A percentile compares a stretch with the other conserved stretches of the same genome.
These are phyloP conservation scores for Candida pseudoviswanathii DNA, from an alignment of 1,139 yeast species.

Conservation along the genomic window DNA sequence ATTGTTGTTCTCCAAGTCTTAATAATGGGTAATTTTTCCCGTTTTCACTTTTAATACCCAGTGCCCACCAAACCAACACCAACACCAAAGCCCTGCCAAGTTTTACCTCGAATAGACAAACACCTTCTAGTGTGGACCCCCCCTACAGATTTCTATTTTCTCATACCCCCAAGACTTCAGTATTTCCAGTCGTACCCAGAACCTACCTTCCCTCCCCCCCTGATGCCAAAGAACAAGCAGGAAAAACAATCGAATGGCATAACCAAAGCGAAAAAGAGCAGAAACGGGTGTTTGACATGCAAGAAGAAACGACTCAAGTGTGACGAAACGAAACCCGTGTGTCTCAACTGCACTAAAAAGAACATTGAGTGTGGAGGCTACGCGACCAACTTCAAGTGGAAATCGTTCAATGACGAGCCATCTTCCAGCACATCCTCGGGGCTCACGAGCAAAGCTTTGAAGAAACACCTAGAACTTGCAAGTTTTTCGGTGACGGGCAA, in stretches of 20 bases:
- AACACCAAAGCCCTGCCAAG: background rate
- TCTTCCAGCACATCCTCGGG: background rate
- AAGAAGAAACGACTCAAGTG: conserved; percentile 88
- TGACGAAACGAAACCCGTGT: conserved; percentile 81
- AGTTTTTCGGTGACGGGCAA: conserved; percentile 56
- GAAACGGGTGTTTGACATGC: conserved; percentile 88
- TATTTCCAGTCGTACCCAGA: background rate
- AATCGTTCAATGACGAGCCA: conserved; percentile 41
- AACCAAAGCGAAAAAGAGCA: conserved; percentile 43
- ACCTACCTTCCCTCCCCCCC: background rate
- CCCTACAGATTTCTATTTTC: background rate
- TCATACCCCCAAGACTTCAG: background rate
- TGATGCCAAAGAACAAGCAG: background rate
- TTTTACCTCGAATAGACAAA: conserved; percentile 1
- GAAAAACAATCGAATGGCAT: background rate
- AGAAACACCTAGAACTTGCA: conserved; percentile 53
- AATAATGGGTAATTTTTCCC: conserved; percentile 2
- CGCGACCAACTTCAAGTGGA: conserved; percentile 65
- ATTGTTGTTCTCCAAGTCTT: background rate
- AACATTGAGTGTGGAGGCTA: conserved; percentile 77
- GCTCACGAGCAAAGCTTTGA: conserved; percentile 19
- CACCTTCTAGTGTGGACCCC: background rate
- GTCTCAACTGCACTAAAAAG: conserved; percentile 77
- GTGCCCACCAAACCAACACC: background rate
- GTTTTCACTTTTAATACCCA: background rate